Percentiles rank a stretch among this genome's conserved stretches.
These are phyloP conservation scores for Cladosporium sp. DNA, from an alignment of 2,329 filamentous ascomycete species.

Conservation along the genomic window DNA sequence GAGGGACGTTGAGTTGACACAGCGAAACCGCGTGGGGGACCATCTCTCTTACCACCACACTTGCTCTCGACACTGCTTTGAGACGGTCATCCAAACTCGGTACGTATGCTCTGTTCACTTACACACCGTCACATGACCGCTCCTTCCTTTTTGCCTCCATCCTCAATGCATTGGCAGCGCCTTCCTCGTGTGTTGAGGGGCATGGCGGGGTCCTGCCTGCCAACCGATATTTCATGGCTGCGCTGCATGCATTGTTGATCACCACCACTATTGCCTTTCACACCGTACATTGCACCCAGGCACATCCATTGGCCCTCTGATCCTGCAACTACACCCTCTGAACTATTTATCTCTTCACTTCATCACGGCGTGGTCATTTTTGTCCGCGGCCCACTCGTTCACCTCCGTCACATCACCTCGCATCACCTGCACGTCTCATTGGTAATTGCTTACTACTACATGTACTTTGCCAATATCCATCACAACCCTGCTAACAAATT, in stretches of 20 bases:
- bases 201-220: constrained; percentile 13
- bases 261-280: constrained; percentile 1
- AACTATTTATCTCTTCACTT: neutral
- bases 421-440: constrained; percentile 17
- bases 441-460: constrained; percentile 19
- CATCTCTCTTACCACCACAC: constrained; percentile 2
- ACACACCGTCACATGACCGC: neutral
- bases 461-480: neutral
- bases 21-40: constrained; percentile 5
- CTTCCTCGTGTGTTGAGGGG: constrained; percentile 12
- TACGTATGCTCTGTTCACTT: constrained; percentile 5
- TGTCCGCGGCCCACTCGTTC: neutral
- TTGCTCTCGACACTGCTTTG: constrained; percentile 5
- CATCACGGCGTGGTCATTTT: neutral
- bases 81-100: neutral
- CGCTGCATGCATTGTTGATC: constrained; percentile 11
- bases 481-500: constrained; percentile 8
- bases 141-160: neutral
- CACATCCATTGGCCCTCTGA: neutral
- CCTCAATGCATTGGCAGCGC: neutral
- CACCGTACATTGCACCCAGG: neutral
- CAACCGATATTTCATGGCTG: constrained; percentile 9
- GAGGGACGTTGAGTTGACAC: constrained; percentile 12
- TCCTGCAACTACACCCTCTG: constrained; percentile 1
- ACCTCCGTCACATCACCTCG: constrained; percentile 8